Percentiles rank a stretch among this genome's conserved stretches.
Evolutionary conservation across 129 eudicot genomes (phyloP).

Genomic region (Flaveria brownii): DNA sequence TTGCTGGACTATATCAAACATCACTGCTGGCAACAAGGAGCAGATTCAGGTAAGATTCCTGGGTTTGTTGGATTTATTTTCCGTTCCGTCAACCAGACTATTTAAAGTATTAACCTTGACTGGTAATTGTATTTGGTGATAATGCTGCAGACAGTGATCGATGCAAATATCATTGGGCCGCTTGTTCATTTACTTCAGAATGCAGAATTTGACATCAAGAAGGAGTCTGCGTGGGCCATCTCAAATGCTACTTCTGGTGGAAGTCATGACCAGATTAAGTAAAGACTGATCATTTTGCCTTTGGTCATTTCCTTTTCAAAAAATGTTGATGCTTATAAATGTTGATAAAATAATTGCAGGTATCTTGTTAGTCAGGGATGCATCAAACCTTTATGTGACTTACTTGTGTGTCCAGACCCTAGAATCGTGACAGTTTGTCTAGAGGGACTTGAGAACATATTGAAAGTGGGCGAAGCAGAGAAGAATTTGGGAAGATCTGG

Average conservation of each 20-base stretch:
- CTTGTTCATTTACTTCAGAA: slow-evolving; percentile 69
- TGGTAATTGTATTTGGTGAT: neutral
- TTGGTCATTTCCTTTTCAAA: neutral
- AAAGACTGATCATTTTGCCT: slow-evolving; percentile 1
- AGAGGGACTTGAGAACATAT: slow-evolving; percentile 84
- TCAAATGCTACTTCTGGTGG: slow-evolving; percentile 99
- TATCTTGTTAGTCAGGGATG: slow-evolving; percentile 72
- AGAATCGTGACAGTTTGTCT: slow-evolving; percentile 84
- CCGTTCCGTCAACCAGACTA: neutral
- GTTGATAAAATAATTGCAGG: slow-evolving; percentile 39
- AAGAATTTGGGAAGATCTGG: slow-evolving; percentile 61
- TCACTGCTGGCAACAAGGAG: slow-evolving; percentile 83
- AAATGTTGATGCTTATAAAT: neutral
- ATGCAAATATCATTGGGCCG: slow-evolving; percentile 64
- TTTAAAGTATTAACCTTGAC: neutral
- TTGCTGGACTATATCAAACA: slow-evolving; percentile 91
- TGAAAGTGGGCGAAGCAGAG: slow-evolving; percentile 80
- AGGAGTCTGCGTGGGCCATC: slow-evolving; percentile 95
- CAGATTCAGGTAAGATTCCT: slow-evolving; percentile 66
- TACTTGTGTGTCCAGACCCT: slow-evolving; percentile 87
- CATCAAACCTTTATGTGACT: slow-evolving; percentile 78
- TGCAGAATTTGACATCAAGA: slow-evolving; percentile 90
- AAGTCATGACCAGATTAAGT: slow-evolving; percentile 85
- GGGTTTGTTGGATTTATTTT: neutral
- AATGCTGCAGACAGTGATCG: slow-evolving; percentile 63